These are phyloP conservation scores for Lichtheimia ramosa DNA, from an alignment of 371 early-diverging fungal genomes.

Conservation along the genomic window DNA sequence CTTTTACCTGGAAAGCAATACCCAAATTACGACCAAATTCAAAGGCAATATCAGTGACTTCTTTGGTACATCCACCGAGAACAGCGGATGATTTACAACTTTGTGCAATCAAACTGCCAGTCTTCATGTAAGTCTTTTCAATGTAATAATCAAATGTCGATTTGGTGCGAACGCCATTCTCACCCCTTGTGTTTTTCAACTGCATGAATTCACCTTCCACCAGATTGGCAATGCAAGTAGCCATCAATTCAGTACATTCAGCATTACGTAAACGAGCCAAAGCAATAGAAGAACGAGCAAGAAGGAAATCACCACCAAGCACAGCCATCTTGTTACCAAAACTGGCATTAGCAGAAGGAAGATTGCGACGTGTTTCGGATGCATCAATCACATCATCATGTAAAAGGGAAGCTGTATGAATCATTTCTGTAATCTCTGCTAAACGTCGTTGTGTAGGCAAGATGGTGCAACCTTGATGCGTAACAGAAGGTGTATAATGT, in stretches of 20 bases:
- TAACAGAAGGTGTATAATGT: constrained; percentile 51
- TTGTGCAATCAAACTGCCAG: constrained; percentile 93
- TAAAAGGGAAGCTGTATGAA: constrained; percentile 92
- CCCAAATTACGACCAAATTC: constrained; percentile 88
- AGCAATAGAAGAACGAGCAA: constrained; percentile 91
- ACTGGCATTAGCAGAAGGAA: constrained; percentile 77
- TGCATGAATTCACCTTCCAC: constrained; percentile 98
- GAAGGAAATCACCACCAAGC: constrained; percentile 91
- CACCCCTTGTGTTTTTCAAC: constrained; percentile 68
- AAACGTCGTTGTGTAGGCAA: constrained; percentile 89
- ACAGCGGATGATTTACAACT: constrained; percentile 89
- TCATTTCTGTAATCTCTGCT: constrained; percentile 96
- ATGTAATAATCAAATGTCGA: constrained; percentile 84
- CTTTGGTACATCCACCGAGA: constrained; percentile 74
- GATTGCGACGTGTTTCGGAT: constrained; percentile 64
- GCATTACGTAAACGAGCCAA: constrained; percentile 85
- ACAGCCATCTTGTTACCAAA: constrained; percentile 98
- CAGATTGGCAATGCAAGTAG: constrained; percentile 89
- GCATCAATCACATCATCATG: constrained; percentile 95
- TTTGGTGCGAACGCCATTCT: constrained; percentile 16
- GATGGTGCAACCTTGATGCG: constrained; percentile 58
- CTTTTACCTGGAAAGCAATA: constrained; percentile 88
- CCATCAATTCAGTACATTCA: constrained; percentile 91
- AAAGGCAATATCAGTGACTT: constrained; percentile 76
- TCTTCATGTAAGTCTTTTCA: constrained; percentile 95